Conservation (phyloP, 2,329 filamentous ascomycete genomes). For the Cryphonectria nitschkei region DNA sequence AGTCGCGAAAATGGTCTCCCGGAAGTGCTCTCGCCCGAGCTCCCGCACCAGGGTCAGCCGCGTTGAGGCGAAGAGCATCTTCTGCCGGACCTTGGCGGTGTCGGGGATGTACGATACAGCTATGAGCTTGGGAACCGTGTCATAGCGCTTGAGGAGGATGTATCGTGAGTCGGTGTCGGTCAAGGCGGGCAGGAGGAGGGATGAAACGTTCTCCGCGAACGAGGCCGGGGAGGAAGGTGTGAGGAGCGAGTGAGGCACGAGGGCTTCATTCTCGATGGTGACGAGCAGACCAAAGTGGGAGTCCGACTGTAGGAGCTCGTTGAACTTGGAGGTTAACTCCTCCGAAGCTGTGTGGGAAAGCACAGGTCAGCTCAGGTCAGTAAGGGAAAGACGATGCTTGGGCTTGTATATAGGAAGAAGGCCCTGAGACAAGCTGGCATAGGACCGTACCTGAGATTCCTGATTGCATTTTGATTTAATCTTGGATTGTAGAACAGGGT, state of each 20-base stretch:
- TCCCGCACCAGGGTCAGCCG: conserved; percentile 76
- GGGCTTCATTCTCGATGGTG: conserved; percentile 70
- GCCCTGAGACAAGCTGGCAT: not conserved
- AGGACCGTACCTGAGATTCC: conserved; percentile 28
- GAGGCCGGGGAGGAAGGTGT: conserved; percentile 57
- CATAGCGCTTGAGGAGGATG: conserved; percentile 72
- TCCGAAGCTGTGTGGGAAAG: conserved; percentile 62
- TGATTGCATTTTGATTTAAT: conserved; percentile 25
- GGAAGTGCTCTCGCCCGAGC: conserved; percentile 77
- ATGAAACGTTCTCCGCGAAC: conserved; percentile 66
- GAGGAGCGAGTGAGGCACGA: conserved; percentile 61
- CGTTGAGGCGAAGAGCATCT: conserved; percentile 84
- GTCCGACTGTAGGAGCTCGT: conserved; percentile 64
- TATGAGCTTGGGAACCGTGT: conserved; percentile 60
- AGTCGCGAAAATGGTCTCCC: conserved; percentile 75
- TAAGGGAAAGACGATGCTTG: not conserved
- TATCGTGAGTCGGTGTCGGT: conserved; percentile 71
- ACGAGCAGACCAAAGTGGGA: conserved; percentile 71
- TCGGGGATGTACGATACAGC: conserved; percentile 82
- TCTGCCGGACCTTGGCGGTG: conserved; percentile 76
- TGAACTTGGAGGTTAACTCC: conserved; percentile 77
- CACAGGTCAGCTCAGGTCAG: not conserved
- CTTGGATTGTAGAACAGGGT: not conserved
- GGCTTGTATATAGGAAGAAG: not conserved
- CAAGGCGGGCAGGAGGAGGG: conserved; percentile 64